Percentiles rank a stretch among this genome's conserved stretches.
These are phyloP conservation scores for Phytopythium boreale DNA, from an alignment of 352 stramenopile species.

Conservation along the genomic window DNA sequence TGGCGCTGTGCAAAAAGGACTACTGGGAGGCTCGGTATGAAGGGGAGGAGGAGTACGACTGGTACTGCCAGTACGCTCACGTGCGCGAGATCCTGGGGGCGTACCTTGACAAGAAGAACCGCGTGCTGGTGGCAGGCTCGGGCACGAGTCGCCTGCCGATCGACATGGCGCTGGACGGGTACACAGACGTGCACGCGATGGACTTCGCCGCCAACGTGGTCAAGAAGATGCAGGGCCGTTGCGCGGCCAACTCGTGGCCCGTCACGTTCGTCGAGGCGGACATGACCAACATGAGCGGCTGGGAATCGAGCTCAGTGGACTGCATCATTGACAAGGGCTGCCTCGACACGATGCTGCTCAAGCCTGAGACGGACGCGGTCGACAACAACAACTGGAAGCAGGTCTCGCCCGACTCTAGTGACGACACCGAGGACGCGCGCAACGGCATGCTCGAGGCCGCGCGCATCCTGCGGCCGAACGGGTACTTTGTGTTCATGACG, in stretches of 20 bases:
- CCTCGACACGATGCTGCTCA: slow-evolving; percentile 54
- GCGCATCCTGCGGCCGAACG: slow-evolving; percentile 34
- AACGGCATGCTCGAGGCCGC: slow-evolving; percentile 38
- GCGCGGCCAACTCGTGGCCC: slow-evolving; percentile 26
- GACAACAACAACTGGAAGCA: slow-evolving; percentile 42
- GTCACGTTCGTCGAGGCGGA: slow-evolving; percentile 41
- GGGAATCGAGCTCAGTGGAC: slow-evolving; percentile 31
- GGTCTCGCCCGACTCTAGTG: slow-evolving; percentile 31
- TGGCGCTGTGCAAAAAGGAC: slow-evolving; percentile 54
- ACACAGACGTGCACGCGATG: slow-evolving; percentile 40
- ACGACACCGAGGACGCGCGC: slow-evolving; percentile 34
- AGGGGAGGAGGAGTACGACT: slow-evolving; percentile 50
- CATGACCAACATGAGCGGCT: slow-evolving; percentile 43
- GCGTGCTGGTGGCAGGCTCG: slow-evolving; percentile 40
- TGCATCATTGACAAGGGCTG: slow-evolving; percentile 59
- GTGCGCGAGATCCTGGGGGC: slow-evolving; percentile 32
- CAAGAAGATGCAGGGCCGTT: slow-evolving; percentile 37
- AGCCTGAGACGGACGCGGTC: slow-evolving; percentile 37
- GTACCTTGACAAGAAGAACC: slow-evolving; percentile 25
- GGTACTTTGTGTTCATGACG: slow-evolving; percentile 41
- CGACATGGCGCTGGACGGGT: slow-evolving; percentile 46
- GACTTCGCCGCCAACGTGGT: slow-evolving; percentile 58
- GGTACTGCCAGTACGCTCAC: slow-evolving; percentile 52
- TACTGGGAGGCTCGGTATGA: slow-evolving; percentile 57
- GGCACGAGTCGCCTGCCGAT: slow-evolving; percentile 45